These are phyloP conservation scores for Parietaria judaica DNA, from an alignment of 306 rosid species.

Conservation along the genomic window DNA sequence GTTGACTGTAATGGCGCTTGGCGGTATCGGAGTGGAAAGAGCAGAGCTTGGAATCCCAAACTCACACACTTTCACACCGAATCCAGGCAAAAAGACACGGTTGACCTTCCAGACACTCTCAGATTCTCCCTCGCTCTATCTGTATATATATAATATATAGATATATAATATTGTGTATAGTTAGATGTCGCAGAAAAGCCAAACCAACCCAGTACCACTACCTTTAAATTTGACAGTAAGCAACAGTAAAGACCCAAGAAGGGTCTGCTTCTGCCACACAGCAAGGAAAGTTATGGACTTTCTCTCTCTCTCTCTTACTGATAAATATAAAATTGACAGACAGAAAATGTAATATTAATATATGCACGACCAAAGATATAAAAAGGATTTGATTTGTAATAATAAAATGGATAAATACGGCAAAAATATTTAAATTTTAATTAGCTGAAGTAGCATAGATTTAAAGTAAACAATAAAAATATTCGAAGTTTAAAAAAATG, in stretches of 20 bases:
- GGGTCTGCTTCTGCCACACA: slow-evolving; percentile 25
- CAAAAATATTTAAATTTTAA: no score
- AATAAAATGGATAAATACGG: no score
- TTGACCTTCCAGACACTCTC: slow-evolving; percentile 23
- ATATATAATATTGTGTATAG: slow-evolving; percentile 15
- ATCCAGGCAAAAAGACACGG: slow-evolving; percentile 32
- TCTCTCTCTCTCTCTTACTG: slow-evolving; percentile 35
- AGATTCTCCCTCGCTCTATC: slow-evolving; percentile 10
- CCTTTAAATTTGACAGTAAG: slow-evolving; percentile 41
- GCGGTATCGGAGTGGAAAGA: slow-evolving; percentile 31
- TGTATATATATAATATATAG: neutral
- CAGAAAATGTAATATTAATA: neutral
- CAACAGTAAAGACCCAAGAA: slow-evolving; percentile 32
- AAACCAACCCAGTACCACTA: slow-evolving; percentile 45
- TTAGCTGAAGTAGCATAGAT: no score
- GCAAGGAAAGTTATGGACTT: slow-evolving; percentile 20
- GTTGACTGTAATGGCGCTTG: slow-evolving; percentile 22
- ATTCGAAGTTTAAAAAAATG: no score
- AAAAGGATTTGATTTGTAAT: no score
- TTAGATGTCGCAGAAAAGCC: slow-evolving; percentile 33
- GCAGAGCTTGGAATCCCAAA: neutral
- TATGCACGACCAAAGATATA: neutral
- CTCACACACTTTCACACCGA: slow-evolving; percentile 38
- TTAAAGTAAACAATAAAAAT: no score
- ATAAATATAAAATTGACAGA: slow-evolving; percentile 37